A percentile compares a stretch with the other conserved stretches of the same genome.
Conservation (phyloP, 2,329 filamentous ascomycete species). For the Beauveria asiatica region DNA sequence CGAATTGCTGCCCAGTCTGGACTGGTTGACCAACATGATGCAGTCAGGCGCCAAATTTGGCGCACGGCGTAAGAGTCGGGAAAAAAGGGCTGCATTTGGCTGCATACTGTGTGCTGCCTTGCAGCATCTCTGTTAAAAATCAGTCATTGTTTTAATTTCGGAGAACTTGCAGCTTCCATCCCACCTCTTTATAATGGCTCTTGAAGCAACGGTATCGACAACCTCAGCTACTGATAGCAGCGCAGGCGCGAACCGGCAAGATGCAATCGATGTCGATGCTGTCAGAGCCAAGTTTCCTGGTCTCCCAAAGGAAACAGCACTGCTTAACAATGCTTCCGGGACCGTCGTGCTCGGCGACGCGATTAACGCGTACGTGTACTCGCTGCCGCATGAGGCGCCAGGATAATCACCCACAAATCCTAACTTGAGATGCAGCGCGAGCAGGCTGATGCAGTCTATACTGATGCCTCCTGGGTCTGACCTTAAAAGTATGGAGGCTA, state of each 20-base stretch:
- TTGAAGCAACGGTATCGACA: not conserved
- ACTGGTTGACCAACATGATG: not conserved
- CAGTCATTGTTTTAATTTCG: too few relatives aligned
- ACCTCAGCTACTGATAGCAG: too few relatives aligned
- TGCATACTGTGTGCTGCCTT: too few relatives aligned
- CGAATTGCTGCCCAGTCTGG: not conserved
- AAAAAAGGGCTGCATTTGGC: not conserved
- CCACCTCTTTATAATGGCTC: not conserved
- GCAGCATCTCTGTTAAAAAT: too few relatives aligned
- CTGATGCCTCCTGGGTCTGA: not conserved
- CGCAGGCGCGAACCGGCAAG: not conserved
- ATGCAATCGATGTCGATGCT: not conserved
- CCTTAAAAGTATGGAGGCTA: not conserved
- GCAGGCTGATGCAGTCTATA: slow-evolving; percentile 11
- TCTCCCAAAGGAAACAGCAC: not conserved
- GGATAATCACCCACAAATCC: not conserved
- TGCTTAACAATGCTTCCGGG: slow-evolving; percentile 10
- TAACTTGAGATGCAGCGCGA: not conserved
- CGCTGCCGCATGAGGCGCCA: not conserved
- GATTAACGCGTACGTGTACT: not conserved
- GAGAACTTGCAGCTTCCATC: too few relatives aligned
- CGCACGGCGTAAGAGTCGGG: not conserved
- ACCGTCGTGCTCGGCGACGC: slow-evolving; percentile 1
- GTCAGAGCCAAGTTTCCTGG: not conserved
- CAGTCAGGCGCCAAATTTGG: not conserved